Base-by-base conservation (phyloP, 1,284 basidiomycete species). In the Porodaedalea pini region DNA sequence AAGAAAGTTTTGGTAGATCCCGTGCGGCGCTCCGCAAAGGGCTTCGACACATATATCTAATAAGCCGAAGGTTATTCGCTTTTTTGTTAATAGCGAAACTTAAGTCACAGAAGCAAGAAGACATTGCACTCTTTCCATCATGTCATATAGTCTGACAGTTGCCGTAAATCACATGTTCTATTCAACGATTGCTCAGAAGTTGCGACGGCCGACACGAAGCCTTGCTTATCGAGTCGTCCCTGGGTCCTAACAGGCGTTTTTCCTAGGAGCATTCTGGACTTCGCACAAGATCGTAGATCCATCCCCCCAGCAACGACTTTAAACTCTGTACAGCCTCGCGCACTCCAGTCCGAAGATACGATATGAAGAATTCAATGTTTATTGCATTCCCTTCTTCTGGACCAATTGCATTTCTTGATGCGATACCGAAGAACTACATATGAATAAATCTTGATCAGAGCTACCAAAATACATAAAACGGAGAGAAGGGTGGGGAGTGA, bases 371-470 rank as follows among this genome's bases (percentile, higher is more conserved):
- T 47, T 27, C 15, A 32, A 17, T 36, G 21, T 23, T 44, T 44
- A 17, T 54, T 25, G 29, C 25, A 49, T 31, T 34, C 32, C 32
- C 32, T 49, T 23, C 23, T 29, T 21, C 11, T 45, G 6, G 4
- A 23, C 40, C 36, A 52, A 15, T 41, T 15, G 21, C 29, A 56
- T 41, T 13, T n/a, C 4, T 32, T 50, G 17, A 31, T 50, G 15
- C 40, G 11, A 6, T 25, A 10, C 2, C 15, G 21, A 40, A 49
- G 17, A 55, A 52, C 50, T 60, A 60, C 58, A 60, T 60, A 60
- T 40, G 50, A 60, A 60, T 60, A 60, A 60, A 60, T 57, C 54
- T 54, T 21, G 23, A 11, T 44, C 34, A 49, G 48, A 32, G 40
- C 29, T 36, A 25, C 32, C 21, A 27, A 55, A 23, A 47, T 55